Percentiles rank a stretch among this genome's conserved stretches.
Evolutionary conservation across 306 rosid species (phyloP).

Genomic region (Clitoria ternatea): DNA sequence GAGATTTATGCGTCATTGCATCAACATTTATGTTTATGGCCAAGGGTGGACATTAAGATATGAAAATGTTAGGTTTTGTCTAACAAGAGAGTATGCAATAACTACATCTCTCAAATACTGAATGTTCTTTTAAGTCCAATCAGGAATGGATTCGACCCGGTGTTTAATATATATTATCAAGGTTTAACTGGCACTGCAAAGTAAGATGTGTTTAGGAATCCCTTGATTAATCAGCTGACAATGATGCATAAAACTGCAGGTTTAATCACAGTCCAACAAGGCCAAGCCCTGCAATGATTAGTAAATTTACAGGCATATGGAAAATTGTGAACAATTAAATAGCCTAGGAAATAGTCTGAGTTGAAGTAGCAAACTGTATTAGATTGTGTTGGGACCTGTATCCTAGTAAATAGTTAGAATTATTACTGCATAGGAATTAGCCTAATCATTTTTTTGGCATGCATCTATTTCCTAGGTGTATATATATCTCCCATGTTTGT

Average conservation of each 20-base stretch:
- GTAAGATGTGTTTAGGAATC: background rate
- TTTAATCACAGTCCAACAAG: background rate
- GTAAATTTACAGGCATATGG: too few relatives aligned
- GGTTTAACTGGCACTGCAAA: background rate
- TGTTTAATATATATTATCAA: background rate
- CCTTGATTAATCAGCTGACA: background rate
- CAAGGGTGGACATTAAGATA: background rate
- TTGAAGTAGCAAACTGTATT: too few relatives aligned
- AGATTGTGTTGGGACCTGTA: too few relatives aligned
- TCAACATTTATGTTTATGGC: background rate
- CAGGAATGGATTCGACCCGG: background rate
- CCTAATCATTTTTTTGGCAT: too few relatives aligned
- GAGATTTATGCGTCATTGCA: background rate
- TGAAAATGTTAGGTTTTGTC: background rate
- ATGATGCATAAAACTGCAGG: background rate
- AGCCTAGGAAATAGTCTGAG: too few relatives aligned
- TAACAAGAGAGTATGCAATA: background rate
- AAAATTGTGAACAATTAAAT: too few relatives aligned
- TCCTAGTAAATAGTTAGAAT: too few relatives aligned
- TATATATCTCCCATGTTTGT: too few relatives aligned
- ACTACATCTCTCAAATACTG: slow-evolving; percentile 8
- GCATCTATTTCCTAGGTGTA: too few relatives aligned
- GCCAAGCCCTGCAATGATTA: slow-evolving; percentile 9
- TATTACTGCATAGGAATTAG: too few relatives aligned
- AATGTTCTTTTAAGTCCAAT: background rate